Base-by-base conservation (phyloP, 2,329 filamentous ascomycete species). In the Chaetomium olivaceum region DNA sequence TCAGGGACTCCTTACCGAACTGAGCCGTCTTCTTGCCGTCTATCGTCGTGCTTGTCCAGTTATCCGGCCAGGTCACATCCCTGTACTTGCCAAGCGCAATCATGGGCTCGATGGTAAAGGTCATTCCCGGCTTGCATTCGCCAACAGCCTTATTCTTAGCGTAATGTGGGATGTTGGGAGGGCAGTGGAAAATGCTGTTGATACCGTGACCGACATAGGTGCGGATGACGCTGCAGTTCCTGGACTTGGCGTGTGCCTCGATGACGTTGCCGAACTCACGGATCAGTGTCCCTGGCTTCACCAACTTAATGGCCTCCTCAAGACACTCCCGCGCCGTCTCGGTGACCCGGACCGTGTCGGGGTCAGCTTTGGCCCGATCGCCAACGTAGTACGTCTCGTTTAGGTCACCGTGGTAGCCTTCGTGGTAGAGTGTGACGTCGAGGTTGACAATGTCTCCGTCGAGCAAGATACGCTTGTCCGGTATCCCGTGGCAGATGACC, bases 361-460 rank as follows among this genome's bases (percentile, higher is more conserved):
- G 87, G 74, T 98, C 89, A 9, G 91, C 88, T 74, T 87, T 86
- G 51, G 95, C 91, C 75, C 91, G 92, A 72, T 96, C 91, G 64
- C 95, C 95, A 57, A 99, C 91, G 77, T 99, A 99, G 81, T 98
- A 99, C 14, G 95, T 99, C 81, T 99, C 95, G 81, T 99, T 99
- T 63, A 99, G 82, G 77, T 99, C 95, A 63, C 92, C 93, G 76
- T 99, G 95, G 81, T 94, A 98, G 62, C 95, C 95, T 67, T 89
- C 91, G 76, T 98, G 93, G 79, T 96, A 99, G 52, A 99, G 81
- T 0, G 93, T 93, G 5, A 99, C 91, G 73, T 99, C 95, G 71
- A 99, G 93, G 80, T 99, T 99, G 74, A 99, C 81, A 70, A 99
- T 98, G 74, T 99, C 95, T 68, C 95, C 95, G 72, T 99, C 94